Evolutionary conservation across 192 early-diverging fungal genomes (phyloP).

Genomic region (Umbelopsis ramanniana): DNA sequence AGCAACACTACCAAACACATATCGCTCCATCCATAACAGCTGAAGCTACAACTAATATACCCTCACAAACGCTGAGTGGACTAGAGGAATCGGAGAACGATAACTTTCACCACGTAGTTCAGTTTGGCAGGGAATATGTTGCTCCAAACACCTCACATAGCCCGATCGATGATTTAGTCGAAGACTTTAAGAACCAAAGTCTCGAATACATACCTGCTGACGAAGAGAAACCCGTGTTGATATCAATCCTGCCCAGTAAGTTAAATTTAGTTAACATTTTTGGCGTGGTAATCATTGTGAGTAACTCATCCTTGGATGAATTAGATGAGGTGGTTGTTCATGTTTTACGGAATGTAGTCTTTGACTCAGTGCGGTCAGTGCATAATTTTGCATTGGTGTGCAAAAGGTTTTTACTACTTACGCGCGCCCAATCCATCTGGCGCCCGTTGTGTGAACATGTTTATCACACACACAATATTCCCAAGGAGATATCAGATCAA

Average conservation of each 20-base stretch:
- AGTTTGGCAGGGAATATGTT: slow-evolving; percentile 13
- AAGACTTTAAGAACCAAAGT: slow-evolving; percentile 16
- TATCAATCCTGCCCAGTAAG: slow-evolving; percentile 45
- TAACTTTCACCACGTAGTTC: slow-evolving; percentile 14
- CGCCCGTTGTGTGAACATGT: slow-evolving; percentile 36
- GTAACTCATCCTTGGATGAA: neutral
- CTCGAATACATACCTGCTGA: slow-evolving; percentile 30
- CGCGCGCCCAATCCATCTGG: slow-evolving; percentile 40
- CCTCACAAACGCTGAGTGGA: neutral
- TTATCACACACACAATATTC: slow-evolving; percentile 29
- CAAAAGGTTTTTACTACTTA: slow-evolving; percentile 43
- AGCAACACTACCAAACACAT: slow-evolving; percentile 24
- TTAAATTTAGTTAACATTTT: neutral
- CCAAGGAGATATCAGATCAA: slow-evolving; percentile 9
- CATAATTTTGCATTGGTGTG: slow-evolving; percentile 39
- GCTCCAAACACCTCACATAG: neutral
- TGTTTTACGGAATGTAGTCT: slow-evolving; percentile 30
- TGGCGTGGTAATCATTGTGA: neutral
- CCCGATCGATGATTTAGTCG: slow-evolving; percentile 21
- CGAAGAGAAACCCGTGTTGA: slow-evolving; percentile 36
- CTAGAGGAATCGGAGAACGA: slow-evolving; percentile 1
- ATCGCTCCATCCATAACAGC: slow-evolving; percentile 3
- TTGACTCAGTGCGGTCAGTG: slow-evolving; percentile 33
- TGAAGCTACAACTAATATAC: neutral
- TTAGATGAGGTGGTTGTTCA: slow-evolving; percentile 38